Conservation (phyloP, 2,329 filamentous ascomycete species). For the Aspergillus flavus region DNA sequence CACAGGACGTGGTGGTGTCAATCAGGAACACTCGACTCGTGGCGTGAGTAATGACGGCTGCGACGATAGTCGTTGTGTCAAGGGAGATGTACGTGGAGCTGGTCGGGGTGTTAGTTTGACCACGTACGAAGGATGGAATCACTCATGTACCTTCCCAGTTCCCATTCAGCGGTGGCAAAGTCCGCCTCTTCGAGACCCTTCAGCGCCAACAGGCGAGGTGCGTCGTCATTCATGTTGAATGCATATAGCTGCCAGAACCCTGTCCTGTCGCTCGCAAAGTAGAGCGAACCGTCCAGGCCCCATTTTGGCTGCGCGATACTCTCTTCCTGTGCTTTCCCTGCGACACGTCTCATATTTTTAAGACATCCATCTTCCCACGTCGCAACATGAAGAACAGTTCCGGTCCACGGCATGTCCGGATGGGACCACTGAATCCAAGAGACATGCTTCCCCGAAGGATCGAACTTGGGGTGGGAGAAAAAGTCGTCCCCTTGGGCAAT, state of each 20-base stretch:
- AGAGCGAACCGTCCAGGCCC: conserved; percentile 53
- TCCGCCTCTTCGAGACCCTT: conserved; percentile 45
- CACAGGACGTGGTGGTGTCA: conserved; percentile 15
- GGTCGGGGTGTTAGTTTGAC: neutral
- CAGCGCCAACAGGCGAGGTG: conserved; percentile 36
- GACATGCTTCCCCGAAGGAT: conserved; percentile 48
- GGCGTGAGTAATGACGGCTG: conserved; percentile 23
- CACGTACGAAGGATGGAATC: too few species aligned
- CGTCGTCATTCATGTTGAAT: conserved; percentile 26
- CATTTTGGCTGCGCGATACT: conserved; percentile 56
- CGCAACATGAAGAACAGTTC: conserved; percentile 49
- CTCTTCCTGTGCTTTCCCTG: conserved; percentile 44
- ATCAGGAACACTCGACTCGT: conserved; percentile 24
- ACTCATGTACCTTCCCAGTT: conserved; percentile 23
- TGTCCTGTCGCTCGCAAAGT: conserved; percentile 51
- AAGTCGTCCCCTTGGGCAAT: conserved; percentile 55
- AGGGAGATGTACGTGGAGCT: conserved; percentile 26
- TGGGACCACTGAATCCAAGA: conserved; percentile 61
- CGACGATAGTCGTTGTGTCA: conserved; percentile 23
- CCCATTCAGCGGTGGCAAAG: conserved; percentile 34
- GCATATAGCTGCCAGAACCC: conserved; percentile 54
- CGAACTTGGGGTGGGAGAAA: conserved; percentile 55
- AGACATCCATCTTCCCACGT: conserved; percentile 45
- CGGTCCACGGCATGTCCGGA: conserved; percentile 56
- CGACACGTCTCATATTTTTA: conserved; percentile 39